Evolutionary conservation across 768 basidiomycete genomes (phyloP).

Genomic region (Amanita muscaria): DNA sequence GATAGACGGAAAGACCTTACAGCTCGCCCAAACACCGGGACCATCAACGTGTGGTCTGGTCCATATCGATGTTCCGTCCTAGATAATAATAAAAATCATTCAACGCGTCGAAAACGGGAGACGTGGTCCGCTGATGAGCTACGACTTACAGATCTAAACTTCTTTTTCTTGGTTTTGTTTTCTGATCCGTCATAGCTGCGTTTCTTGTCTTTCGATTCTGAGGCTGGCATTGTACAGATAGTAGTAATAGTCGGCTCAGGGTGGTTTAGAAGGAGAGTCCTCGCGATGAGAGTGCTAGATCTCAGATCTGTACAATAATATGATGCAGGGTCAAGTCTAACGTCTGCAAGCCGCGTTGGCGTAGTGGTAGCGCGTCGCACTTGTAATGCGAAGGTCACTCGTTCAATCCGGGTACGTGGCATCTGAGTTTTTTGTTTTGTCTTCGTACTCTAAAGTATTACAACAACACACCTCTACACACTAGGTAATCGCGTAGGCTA

Average conservation of each 20-base stretch:
- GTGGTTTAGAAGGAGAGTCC: no score
- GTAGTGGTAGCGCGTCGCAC: constrained; percentile 38
- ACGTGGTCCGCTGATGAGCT: not conserved
- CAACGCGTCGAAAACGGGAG: not conserved
- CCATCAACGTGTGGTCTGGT: constrained; percentile 61
- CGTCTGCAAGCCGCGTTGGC: constrained; percentile 23
- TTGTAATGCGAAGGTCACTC: constrained; percentile 38
- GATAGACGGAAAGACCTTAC: constrained; percentile 23
- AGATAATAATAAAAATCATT: not conserved
- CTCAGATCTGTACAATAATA: not conserved
- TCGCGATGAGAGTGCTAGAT: not conserved
- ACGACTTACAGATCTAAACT: constrained; percentile 39
- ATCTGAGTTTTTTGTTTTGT: constrained; percentile 13
- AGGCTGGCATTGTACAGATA: not conserved
- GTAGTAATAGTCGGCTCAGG: no score
- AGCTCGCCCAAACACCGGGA: constrained; percentile 81
- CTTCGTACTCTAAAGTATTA: no score
- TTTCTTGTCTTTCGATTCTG: not conserved
- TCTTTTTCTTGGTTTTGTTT: constrained; percentile 30
- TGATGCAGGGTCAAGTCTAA: no score
- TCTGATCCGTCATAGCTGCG: constrained; percentile 3
- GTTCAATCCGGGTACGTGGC: constrained; percentile 39
- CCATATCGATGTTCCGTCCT: constrained; percentile 68
- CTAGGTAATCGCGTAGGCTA: no score
- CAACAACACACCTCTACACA: no score